phyloP scores from a whole-genome alignment of 768 basidiomycete genomes.

The Asterophora parasitica region DNA sequence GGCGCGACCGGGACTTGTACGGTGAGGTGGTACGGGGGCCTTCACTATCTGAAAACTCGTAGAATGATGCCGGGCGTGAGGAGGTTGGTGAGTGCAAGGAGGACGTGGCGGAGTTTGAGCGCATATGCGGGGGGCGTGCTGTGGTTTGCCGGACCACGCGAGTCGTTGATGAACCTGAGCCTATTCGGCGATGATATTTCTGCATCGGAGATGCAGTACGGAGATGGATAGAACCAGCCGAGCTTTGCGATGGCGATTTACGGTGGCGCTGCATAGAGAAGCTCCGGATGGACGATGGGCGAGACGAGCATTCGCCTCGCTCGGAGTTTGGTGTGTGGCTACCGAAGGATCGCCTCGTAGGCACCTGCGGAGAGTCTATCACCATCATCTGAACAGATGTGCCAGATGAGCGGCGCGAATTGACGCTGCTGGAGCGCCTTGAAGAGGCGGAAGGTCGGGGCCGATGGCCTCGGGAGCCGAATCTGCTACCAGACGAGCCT shows the following conservation, averaged over 20 bases:
- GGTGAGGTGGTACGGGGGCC: conserved; percentile 62
- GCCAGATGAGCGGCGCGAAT: conserved; percentile 68
- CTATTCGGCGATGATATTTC: conserved; percentile 71
- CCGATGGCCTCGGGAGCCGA: conserved; percentile 39
- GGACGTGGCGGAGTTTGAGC: conserved; percentile 74
- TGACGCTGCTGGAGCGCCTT: conserved; percentile 86
- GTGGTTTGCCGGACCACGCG: conserved; percentile 62
- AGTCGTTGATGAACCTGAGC: conserved; percentile 74
- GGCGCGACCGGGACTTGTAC: conserved; percentile 45
- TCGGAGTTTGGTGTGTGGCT: conserved; percentile 89
- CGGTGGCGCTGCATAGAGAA: conserved; percentile 63
- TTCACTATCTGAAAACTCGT: conserved; percentile 70
- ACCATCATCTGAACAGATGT: conserved; percentile 44
- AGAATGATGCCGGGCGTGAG: conserved; percentile 73
- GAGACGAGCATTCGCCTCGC: conserved; percentile 67
- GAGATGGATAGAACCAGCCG: conserved; percentile 59
- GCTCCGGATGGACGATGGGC: conserved; percentile 86
- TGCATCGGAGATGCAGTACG: conserved; percentile 78
- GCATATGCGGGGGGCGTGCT: conserved; percentile 50
- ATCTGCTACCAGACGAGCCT: conserved; percentile 27
- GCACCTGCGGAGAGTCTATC: conserved; percentile 59
- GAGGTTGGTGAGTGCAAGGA: conserved; percentile 74
- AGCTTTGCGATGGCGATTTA: conserved; percentile 75
- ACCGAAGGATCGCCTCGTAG: conserved; percentile 68
- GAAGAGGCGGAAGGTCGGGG: conserved; percentile 76